A percentile compares a stretch with the other conserved stretches of the same genome.
phyloP scores from a whole-genome alignment of 2,329 filamentous ascomycete species.

The Metarhizium guizhouense region DNA sequence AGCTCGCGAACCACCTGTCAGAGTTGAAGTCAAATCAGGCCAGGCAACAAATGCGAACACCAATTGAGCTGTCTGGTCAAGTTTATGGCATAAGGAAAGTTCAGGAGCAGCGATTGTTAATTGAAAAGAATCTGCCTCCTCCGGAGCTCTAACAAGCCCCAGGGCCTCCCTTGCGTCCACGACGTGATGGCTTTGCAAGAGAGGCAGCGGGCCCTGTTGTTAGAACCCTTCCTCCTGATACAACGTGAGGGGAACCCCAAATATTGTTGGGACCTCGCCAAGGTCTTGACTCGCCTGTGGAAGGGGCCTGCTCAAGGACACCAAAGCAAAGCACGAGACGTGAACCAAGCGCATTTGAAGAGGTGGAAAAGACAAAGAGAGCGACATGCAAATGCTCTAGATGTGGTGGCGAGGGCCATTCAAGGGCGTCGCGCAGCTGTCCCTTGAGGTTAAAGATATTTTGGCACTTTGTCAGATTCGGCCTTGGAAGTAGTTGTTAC shows the following conservation, averaged over 20 bases:
- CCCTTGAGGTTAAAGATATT: not conserved
- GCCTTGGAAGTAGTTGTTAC: no score
- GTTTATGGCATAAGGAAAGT: not conserved
- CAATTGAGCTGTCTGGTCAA: not conserved
- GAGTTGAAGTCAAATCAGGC: conserved; percentile 8
- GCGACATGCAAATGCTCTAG: not conserved
- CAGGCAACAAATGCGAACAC: conserved; percentile 7
- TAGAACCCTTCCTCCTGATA: not conserved
- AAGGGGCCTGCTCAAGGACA: no score
- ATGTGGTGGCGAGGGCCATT: not conserved
- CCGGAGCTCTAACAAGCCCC: not conserved
- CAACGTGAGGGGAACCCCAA: not conserved
- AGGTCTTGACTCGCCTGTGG: not conserved
- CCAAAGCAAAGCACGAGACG: not conserved
- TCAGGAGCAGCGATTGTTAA: not conserved
- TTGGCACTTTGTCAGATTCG: no score
- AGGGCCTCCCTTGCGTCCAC: not conserved
- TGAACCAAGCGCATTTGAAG: not conserved
- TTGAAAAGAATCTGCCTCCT: not conserved
- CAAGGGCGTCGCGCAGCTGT: not conserved
- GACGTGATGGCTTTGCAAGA: not conserved
- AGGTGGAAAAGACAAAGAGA: not conserved
- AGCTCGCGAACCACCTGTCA: no score
- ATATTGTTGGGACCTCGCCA: not conserved
- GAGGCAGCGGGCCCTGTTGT: not conserved